A percentile compares a stretch with the other conserved stretches of the same genome.
Conservation (phyloP, 306 rosid species). For the Lathyrus aphaca region DNA sequence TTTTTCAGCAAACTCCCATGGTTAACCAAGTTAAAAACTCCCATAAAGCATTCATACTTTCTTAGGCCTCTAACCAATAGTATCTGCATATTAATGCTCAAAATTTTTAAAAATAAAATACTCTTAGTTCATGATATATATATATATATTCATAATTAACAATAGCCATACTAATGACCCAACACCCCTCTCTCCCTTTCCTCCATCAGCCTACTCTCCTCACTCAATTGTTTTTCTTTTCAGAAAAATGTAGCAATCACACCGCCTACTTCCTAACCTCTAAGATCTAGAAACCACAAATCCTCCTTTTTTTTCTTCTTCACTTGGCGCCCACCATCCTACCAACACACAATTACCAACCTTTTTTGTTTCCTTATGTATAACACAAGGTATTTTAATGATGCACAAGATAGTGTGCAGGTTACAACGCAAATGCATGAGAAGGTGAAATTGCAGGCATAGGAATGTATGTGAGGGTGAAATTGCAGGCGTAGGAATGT, state of each 20-base stretch:
- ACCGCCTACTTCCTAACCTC: neutral
- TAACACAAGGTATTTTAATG: too few relatives aligned
- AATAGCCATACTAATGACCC: neutral
- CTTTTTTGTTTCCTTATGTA: too few relatives aligned
- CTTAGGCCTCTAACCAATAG: neutral
- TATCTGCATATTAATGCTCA: neutral
- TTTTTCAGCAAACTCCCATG: slow-evolving; percentile 78
- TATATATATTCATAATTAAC: neutral
- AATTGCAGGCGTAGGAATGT: too few relatives aligned
- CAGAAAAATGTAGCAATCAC: slow-evolving; percentile 6
- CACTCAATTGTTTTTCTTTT: neutral
- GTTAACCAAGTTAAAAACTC: too few relatives aligned
- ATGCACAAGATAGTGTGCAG: too few relatives aligned
- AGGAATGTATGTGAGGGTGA: too few relatives aligned
- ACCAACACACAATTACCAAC: neutral
- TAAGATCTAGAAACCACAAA: too few relatives aligned
- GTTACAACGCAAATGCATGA: too few relatives aligned
- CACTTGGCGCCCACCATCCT: neutral
- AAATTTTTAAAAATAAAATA: neutral
- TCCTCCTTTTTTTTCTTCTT: too few relatives aligned
- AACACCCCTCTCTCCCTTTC: neutral
- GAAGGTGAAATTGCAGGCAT: too few relatives aligned
- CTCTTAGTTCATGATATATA: neutral
- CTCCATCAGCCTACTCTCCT: neutral
- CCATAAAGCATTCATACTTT: too few relatives aligned